Evolutionary conservation across 177 flowering plant genomes (phyloP).

Genomic region (Tripterygium wilfordii): DNA sequence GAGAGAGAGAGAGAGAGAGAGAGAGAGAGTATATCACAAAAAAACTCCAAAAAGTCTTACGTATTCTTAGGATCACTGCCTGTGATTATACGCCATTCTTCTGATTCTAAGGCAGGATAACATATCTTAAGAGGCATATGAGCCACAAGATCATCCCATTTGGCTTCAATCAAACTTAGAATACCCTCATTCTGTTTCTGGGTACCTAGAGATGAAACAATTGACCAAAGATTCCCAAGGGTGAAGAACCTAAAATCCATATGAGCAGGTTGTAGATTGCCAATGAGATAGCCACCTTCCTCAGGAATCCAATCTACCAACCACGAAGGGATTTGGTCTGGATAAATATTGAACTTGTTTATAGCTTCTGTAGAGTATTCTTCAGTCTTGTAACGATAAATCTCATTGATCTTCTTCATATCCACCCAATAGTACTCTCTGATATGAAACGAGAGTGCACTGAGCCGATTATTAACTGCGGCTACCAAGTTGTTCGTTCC

Average conservation of each 20-base stretch:
- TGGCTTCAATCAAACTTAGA: constrained; percentile 32
- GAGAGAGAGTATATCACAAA: too few species aligned
- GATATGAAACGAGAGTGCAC: constrained; percentile 39
- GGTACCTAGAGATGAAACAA: constrained; percentile 33
- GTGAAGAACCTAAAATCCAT: constrained; percentile 44
- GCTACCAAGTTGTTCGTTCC: constrained; percentile 32
- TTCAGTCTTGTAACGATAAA: constrained; percentile 42
- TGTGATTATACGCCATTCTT: constrained; percentile 40
- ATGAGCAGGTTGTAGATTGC: constrained; percentile 40
- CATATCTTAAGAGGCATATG: constrained; percentile 42
- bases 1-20: too few species aligned
- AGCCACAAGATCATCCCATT: constrained; percentile 39
- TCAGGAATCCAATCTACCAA: constrained; percentile 42
- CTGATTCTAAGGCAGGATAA: constrained; percentile 34
- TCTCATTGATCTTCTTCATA: constrained; percentile 37
- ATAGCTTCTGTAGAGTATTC: constrained; percentile 40
- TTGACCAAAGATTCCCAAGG: constrained; percentile 40
- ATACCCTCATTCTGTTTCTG: constrained; percentile 31
- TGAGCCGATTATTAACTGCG: constrained; percentile 33
- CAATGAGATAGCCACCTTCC: constrained; percentile 35
- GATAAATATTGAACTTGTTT: constrained; percentile 45
- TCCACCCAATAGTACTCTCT: constrained; percentile 46
- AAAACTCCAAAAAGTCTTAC: constrained; percentile 25
- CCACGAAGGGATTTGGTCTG: constrained; percentile 43
- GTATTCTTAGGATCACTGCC: constrained; percentile 45